Percentiles rank a stretch among this genome's conserved stretches.
phyloP scores from a whole-genome alignment of 345 rosid species.

The Eutrema yunnanense region DNA sequence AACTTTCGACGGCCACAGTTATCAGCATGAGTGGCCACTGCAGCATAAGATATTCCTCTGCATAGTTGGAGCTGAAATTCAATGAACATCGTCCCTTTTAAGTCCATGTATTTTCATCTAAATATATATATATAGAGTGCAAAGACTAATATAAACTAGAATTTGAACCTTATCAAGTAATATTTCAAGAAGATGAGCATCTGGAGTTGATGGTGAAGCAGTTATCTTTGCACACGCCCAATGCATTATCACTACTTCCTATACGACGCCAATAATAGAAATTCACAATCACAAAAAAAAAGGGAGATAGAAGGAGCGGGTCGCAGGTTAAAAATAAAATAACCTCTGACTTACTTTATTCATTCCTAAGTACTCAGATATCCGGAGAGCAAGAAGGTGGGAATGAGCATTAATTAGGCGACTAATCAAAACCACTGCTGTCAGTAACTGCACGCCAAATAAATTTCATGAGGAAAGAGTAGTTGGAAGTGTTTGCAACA shows the following conservation, averaged over 20 bases:
- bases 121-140: background rate
- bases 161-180: conserved; percentile 82
- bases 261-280: conserved; percentile 13
- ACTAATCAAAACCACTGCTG: conserved; percentile 73
- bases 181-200: conserved; percentile 76
- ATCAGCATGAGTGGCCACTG: conserved; percentile 99
- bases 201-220: conserved; percentile 84
- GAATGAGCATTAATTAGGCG: conserved; percentile 84
- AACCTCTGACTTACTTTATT: conserved; percentile 60
- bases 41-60: conserved; percentile 93
- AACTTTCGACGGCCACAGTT: conserved; percentile 83
- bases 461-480: background rate
- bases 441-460: conserved; percentile 54
- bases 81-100: conserved; percentile 9
- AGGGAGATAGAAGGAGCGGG: background rate
- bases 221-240: conserved; percentile 97
- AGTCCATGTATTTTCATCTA: background rate
- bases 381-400: conserved; percentile 81
- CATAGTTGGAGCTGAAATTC: conserved; percentile 76
- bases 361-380: conserved; percentile 88
- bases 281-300: background rate
- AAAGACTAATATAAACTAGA: background rate
- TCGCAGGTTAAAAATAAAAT: background rate
- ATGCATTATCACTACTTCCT: conserved; percentile 99
- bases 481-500: background rate